Conservation (phyloP, 768 basidiomycete genomes). For the Termitomyces sp. region DNA sequence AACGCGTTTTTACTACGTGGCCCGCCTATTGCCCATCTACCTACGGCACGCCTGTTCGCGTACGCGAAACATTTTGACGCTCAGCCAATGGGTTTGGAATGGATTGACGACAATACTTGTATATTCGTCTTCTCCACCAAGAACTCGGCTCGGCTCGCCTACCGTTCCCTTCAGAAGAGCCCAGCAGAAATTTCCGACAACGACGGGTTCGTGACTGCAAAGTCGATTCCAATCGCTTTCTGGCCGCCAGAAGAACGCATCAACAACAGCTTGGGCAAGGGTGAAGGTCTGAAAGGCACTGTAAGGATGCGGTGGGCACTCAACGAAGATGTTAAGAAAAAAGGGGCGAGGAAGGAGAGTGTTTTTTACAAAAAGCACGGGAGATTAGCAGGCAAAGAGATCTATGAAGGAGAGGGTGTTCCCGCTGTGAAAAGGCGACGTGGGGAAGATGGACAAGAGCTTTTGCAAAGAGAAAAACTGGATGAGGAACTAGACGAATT, state of each 20-base stretch:
- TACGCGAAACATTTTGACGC: slow-evolving; percentile 78
- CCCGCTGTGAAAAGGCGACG: slow-evolving; percentile 30
- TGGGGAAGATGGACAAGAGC: slow-evolving; percentile 27
- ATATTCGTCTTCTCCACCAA: slow-evolving; percentile 68
- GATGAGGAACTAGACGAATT: slow-evolving; percentile 71
- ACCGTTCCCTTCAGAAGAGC: slow-evolving; percentile 45
- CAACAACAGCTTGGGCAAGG: slow-evolving; percentile 61
- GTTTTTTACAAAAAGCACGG: slow-evolving; percentile 80
- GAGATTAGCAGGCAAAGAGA: slow-evolving; percentile 53
- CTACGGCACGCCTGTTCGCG: slow-evolving; percentile 74
- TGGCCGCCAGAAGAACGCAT: slow-evolving; percentile 83
- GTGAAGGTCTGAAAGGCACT: slow-evolving; percentile 58
- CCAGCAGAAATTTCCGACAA: slow-evolving; percentile 45
- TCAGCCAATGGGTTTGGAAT: slow-evolving; percentile 72
- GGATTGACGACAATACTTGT: slow-evolving; percentile 82
- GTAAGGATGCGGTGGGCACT: slow-evolving; percentile 77
- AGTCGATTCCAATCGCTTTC: slow-evolving; percentile 62
- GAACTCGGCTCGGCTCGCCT: slow-evolving; percentile 45
- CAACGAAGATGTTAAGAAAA: slow-evolving; percentile 69
- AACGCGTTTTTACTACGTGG: slow-evolving; percentile 75
- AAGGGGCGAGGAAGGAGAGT: slow-evolving; percentile 65
- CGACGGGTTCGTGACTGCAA: slow-evolving; percentile 56
- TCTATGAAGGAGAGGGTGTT: slow-evolving; percentile 19
- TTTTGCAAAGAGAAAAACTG: slow-evolving; percentile 33
- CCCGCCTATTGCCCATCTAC: slow-evolving; percentile 65